phyloP scores from a whole-genome alignment of 352 stramenopile genomes.

The Phytophthora crassamura region DNA sequence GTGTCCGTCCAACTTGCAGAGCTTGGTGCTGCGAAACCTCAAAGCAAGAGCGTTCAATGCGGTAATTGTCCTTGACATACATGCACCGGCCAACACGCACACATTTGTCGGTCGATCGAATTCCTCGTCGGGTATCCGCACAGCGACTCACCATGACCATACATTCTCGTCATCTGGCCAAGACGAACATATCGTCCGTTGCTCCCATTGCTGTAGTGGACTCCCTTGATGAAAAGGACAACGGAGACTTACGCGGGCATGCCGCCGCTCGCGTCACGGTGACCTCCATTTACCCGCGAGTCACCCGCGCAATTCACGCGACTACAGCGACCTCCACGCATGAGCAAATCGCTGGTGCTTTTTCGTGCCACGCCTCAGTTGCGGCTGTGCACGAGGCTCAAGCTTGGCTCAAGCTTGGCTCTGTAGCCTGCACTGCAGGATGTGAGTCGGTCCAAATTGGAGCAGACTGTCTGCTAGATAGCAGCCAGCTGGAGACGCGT shows the following conservation, averaged over 20 bases:
- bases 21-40: background rate
- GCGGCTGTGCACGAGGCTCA: conserved; percentile 28
- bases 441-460: conserved; percentile 30
- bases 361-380: conserved; percentile 21
- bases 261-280: too few relatives aligned
- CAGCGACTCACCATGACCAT: background rate
- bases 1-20: too few relatives aligned
- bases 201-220: background rate
- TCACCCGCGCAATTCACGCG: background rate
- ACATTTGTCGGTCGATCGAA: too few relatives aligned
- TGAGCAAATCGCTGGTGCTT: conserved; percentile 31
- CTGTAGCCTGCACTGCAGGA: too few relatives aligned
- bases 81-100: too few relatives aligned
- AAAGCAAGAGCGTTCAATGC: too few relatives aligned
- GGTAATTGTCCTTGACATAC: too few relatives aligned
- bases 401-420: conserved; percentile 8
- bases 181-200: conserved; percentile 6
- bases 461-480: too few relatives aligned
- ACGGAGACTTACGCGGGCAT: too few relatives aligned
- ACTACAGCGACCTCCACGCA: conserved; percentile 17
- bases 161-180: conserved; percentile 2
- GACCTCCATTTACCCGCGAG: background rate
- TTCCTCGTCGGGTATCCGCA: background rate
- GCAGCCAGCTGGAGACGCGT: conserved; percentile 26
- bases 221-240: background rate